Evolutionary conservation across 345 rosid species (phyloP).

Genomic region (Ceriops decandra): DNA sequence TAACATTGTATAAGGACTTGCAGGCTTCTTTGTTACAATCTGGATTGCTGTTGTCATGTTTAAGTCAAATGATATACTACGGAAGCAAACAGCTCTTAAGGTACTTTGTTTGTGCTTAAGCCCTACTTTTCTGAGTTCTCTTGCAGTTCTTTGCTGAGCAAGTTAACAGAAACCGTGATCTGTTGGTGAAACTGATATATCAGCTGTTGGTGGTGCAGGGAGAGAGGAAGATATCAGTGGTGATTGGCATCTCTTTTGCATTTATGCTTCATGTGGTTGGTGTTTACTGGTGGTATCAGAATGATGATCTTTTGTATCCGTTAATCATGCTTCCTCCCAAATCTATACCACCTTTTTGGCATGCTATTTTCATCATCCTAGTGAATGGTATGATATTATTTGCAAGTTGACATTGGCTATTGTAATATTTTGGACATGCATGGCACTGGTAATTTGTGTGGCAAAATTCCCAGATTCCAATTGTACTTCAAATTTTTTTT

Average conservation of each 20-base stretch:
- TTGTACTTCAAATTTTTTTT: no score
- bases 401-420: constrained; percentile 6
- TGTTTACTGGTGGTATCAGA: constrained; percentile 96
- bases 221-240: constrained; percentile 80
- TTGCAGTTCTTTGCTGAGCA: background rate
- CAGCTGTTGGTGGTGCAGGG: constrained; percentile 60
- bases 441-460: background rate
- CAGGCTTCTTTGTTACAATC: constrained; percentile 96
- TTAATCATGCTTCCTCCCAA: constrained; percentile 96
- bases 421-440: background rate
- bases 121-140: background rate
- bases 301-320: constrained; percentile 84
- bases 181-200: constrained; percentile 1
- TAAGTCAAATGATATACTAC: constrained; percentile 92
- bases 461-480: no score
- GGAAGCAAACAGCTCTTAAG: constrained; percentile 97
- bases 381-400: constrained; percentile 73
- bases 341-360: constrained; percentile 98
- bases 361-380: constrained; percentile 83
- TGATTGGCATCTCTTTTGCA: constrained; percentile 64
- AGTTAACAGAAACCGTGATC: background rate
- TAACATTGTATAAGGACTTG: constrained; percentile 24
- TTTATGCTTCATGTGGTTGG: constrained; percentile 69
- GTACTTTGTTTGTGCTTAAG: constrained; percentile 28
- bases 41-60: constrained; percentile 98